Evolutionary conservation across 805 yeast species (phyloP), one percentile per base, ranked within the genome.

Genomic region (Pichia kluyveri): DNA sequence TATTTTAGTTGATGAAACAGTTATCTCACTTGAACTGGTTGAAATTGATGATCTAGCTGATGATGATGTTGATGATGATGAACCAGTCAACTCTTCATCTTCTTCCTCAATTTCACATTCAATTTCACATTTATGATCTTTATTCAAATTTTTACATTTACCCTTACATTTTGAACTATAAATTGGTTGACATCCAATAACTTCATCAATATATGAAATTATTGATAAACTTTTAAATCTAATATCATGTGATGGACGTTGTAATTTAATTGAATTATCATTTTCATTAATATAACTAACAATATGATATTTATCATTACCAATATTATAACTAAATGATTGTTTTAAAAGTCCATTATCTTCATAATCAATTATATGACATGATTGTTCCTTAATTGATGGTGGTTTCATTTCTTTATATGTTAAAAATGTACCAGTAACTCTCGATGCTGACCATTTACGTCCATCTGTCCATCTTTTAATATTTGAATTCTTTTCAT

Each of bases 401-500:
- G 50, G 30, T 11, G 57, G 55, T 50, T 78, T 81, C 70, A 81
- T 73, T 59, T 83, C 88, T 45, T 76, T 72, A 61, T 82, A 82
- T 4, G 78, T 74, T 31, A 82, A 64, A 56, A 82, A 82, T 2
- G 76, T 70, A 5, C 86, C 85, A 5, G 73, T 71, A 1, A 84
- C 88, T 50, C 88, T 70, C 0, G 85, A 78, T 2, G 89, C 86
- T 50, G 79, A 71, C 90, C 91, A 83, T 34, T 75, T 71, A 52
- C 76, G 75, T 18, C 90, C 87, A 57, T 83, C 91, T 1, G 90
- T 83, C 90, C 91, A 83, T 30, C 90, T 66, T 52, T 79, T 75
- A 80, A 84, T 82, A 17, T 80, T 83, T 40, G 86, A 79, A 54
- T 78, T 82, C 14, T 72, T 68, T 59, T 83, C 90, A 59, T 79